Conservation (phyloP, 257 asterid genomes). For the Nicotiana sylvestris region DNA sequence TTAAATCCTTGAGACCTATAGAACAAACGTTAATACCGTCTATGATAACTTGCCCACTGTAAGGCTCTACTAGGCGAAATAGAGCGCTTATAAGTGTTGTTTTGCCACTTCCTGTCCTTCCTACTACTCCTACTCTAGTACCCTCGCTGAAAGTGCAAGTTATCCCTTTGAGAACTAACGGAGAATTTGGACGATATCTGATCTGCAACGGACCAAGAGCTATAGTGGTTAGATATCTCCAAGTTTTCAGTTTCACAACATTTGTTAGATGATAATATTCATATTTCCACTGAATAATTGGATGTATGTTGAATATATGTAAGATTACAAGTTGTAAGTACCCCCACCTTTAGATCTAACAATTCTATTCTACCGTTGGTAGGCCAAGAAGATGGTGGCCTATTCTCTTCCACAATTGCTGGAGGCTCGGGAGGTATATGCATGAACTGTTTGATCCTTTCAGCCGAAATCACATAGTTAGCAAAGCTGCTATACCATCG, state of each 20-base stretch:
- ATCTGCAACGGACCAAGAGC: slow-evolving; percentile 32
- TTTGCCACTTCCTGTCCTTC: slow-evolving; percentile 90
- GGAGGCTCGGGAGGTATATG: slow-evolving; percentile 62
- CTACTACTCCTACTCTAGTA: slow-evolving; percentile 66
- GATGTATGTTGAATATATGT: neutral
- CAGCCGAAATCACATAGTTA: slow-evolving; percentile 61
- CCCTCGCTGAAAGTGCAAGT: slow-evolving; percentile 71
- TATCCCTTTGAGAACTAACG: slow-evolving; percentile 69
- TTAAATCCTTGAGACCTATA: slow-evolving; percentile 65
- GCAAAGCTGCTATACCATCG: slow-evolving; percentile 63
- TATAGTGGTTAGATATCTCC: neutral
- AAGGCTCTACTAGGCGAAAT: slow-evolving; percentile 82
- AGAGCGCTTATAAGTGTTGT: slow-evolving; percentile 67
- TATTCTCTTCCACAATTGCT: slow-evolving; percentile 43
- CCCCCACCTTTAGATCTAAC: slow-evolving; percentile 49
- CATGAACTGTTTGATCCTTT: slow-evolving; percentile 76
- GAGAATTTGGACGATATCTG: slow-evolving; percentile 67
- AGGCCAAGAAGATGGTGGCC: slow-evolving; percentile 73
- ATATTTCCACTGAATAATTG: too few species aligned
- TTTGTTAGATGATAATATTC: neutral
- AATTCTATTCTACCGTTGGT: slow-evolving; percentile 54
- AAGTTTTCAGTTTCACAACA: neutral
- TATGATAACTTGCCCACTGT: slow-evolving; percentile 42
- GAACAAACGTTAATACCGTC: slow-evolving; percentile 65
- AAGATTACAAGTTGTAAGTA: neutral